Base-by-base conservation (phyloP, 345 rosid genomes). In the Citrus sp. region DNA sequence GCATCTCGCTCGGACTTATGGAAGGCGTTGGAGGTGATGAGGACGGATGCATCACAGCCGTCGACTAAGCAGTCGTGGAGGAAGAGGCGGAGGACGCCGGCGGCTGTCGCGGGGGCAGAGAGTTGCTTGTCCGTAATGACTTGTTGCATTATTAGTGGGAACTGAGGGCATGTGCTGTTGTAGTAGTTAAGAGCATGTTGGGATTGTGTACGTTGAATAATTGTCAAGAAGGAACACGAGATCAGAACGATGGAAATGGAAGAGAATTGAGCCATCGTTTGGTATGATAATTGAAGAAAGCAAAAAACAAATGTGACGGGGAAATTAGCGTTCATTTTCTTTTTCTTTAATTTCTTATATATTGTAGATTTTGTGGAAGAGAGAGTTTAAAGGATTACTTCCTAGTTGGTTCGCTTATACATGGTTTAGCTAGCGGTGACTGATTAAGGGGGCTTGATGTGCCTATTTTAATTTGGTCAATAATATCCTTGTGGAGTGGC, bases 61-160 rank as follows among this genome's bases (percentile, higher is more conserved):
- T 87, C 90, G 0, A 94, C 92, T 83, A 91, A 80, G 65, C 95
- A 92, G 67, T 94, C 98, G 54, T 92, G 95, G 77, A 91, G 90
- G 85, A 91, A 92, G 21, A 90, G 83, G 27, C 94, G 92, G 80
- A 94, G 85, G 63, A 80, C 80, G 78, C 85, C 98, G 4, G 93
- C 95, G 4, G 97, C 95, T 9, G 97, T 94, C 30, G 93, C 86
- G 27, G 94, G 92, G 63, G 80, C n/a, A 25, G 80, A 4, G 4
- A 85, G 72, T 77, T 94, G 98, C 78, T 91, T 91, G 21, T 81
- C 86, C 66, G 88, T 80, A 54, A 85, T 58, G 66, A 80, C 73
- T 12, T 79, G 72, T 8, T 81, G 83, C 28, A 94, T 49, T 60
- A 88, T 87, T 7, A 83, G 69, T 5, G 75, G 85, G 77, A 92